These are phyloP conservation scores for Colletotrichum incanum DNA, from an alignment of 2,329 filamentous ascomycete species.

Conservation along the genomic window DNA sequence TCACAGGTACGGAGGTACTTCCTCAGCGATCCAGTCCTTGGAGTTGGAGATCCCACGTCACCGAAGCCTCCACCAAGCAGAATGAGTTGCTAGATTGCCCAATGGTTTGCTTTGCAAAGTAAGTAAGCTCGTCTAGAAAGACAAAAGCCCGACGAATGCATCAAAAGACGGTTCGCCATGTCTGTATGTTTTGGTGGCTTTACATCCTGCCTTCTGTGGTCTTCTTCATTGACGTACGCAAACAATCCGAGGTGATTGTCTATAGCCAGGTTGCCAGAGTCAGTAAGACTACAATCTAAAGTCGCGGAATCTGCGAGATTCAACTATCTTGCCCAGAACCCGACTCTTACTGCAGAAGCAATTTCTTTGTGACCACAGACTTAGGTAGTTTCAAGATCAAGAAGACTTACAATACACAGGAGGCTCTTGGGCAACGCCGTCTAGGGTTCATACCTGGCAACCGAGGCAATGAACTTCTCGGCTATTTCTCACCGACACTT, in stretches of 20 bases:
- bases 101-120: neutral
- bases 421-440: neutral
- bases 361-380: neutral
- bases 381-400: neutral
- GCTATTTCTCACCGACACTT: conserved; percentile 35
- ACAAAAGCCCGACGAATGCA: neutral
- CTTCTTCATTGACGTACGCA: neutral
- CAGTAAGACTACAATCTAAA: too few species aligned
- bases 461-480: neutral
- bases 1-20: conserved; percentile 15
- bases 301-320: neutral
- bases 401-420: neutral
- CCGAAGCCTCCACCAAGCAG: conserved; percentile 21
- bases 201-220: neutral
- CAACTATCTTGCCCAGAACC: too few species aligned
- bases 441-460: neutral
- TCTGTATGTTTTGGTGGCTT: neutral
- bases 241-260: neutral
- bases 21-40: neutral
- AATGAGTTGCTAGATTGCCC: conserved; percentile 2
- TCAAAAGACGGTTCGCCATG: too few species aligned
- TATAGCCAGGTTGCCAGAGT: neutral
- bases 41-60: conserved; percentile 30
- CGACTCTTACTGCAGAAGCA: neutral
- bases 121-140: neutral